These are phyloP conservation scores for Styphnolobium japonicum DNA, from an alignment of 306 rosid genomes.

Conservation along the genomic window DNA sequence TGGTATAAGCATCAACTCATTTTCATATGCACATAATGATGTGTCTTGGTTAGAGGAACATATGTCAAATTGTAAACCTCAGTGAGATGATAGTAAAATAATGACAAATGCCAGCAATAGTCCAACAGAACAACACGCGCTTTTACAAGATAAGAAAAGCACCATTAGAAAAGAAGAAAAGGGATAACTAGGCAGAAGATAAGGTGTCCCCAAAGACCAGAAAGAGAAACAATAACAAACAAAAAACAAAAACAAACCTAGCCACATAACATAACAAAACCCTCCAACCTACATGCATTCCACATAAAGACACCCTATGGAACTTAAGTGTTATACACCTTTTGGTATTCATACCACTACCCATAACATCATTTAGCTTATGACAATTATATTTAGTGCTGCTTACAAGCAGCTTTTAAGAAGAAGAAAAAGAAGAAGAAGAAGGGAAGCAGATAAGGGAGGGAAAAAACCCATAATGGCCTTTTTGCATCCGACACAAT, in stretches of 20 bases:
- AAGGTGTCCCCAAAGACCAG: no score
- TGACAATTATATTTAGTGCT: no score
- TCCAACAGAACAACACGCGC: no score
- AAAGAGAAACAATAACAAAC: neutral
- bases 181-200: neutral
- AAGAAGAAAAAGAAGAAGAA: no score
- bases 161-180: neutral
- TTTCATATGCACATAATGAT: neutral
- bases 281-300: neutral
- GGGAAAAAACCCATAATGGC: no score
- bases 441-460: no score
- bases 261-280: neutral
- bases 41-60: neutral
- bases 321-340: neutral
- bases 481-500: no score
- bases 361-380: no score
- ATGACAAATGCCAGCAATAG: neutral
- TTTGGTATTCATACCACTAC: no score
- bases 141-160: no score
- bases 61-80: slow-evolving; percentile 8
- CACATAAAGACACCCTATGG: neutral
- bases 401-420: no score
- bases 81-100: neutral
- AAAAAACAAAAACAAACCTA: neutral
- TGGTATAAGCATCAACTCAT: neutral